A percentile compares a stretch with the other conserved stretches of the same genome.
phyloP scores from a whole-genome alignment of 139 green algal genomes.

The Chlorella sp. region DNA sequence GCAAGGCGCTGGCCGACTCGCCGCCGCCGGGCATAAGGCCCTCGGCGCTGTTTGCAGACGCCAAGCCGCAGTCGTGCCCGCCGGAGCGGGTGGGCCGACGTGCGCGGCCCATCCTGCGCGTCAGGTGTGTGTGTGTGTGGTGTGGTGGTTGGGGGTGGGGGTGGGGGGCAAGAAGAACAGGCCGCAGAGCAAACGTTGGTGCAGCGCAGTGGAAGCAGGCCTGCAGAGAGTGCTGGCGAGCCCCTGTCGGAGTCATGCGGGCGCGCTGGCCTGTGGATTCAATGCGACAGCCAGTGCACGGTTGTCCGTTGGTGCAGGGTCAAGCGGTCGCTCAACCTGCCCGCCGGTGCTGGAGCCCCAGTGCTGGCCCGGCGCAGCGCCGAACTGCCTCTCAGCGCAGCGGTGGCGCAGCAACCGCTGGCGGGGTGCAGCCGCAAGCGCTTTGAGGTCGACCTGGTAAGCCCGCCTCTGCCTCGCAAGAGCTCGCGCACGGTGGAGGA shows the following conservation, averaged over 20 bases:
- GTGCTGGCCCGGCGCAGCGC: not conserved
- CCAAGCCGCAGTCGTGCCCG: constrained; percentile 22
- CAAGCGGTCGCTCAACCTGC: constrained; percentile 20
- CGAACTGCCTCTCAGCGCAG: not conserved
- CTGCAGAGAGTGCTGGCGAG: too few species aligned
- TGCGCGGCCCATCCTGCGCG: not conserved
- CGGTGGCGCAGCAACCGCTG: not conserved
- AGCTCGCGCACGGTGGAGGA: constrained; percentile 27
- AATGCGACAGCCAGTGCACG: too few species aligned
- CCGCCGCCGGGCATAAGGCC: not conserved
- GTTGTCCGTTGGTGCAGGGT: constrained; percentile 19
- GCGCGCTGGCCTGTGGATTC: too few species aligned
- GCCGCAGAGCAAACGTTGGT: too few species aligned
- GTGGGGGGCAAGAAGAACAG: too few species aligned
- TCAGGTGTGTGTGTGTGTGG: constrained; percentile 15
- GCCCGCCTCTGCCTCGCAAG: constrained; percentile 27
- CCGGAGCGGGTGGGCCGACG: not conserved
- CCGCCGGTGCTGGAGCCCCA: not conserved
- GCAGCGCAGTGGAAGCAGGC: too few species aligned
- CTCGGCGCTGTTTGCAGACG: not conserved
- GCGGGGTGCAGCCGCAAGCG: constrained; percentile 27
- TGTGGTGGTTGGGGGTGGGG: too few species aligned
- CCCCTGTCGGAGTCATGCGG: too few species aligned
- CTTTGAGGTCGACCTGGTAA: constrained; percentile 11
- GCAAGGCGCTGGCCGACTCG: not conserved